Evolutionary conservation across 1,139 yeast genomes (phyloP), one percentile per base, ranked within the genome.

Genomic region (Yamadazyma oceani): DNA sequence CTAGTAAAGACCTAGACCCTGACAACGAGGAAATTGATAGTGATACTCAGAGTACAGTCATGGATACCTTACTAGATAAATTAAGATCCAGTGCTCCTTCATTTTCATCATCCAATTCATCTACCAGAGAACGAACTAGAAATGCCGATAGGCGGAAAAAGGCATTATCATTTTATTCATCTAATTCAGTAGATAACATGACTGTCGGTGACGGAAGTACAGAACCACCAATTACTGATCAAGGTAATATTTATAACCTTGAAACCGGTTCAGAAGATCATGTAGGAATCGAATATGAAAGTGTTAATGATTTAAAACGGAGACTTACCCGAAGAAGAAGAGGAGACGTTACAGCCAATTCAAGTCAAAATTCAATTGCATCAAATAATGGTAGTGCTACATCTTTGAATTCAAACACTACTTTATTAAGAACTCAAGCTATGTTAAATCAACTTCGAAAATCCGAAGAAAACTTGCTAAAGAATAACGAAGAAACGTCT

Each of bases 341-440:
- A 35, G 30, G 21, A n/a, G 54, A 54, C 24, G 36, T 41, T 2
- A 44, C 32, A 6, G 44, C 38, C 9, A 40, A 46, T 21, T 34
- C 38, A 12, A 27, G 30, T 16, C 21, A 27, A 27, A 15, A 3
- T 6, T 27, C 30, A 10, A 7, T 27, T 15, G 30, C 21, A 27
- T 15, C 21, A 15, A 16, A 14, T 9, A 27, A 27, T 26, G 28
- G 28, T 12, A 49, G 49, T 22, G 37, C 44, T 19, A 56, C 36
- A 2, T 46, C 49, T 48, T 14, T 45, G 7, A 41, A 44, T 55
- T 16, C 71, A 59, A 48, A 57, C 55, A 40, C 52, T 54, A 49
- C 53, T 2, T 54, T 67, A 58, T 51, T 62, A 27, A 45, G 77
- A 37, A 74, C 76, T 1, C 74, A 68, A 40, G 62, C 64, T 0